A percentile compares a stretch with the other conserved stretches of the same genome.
Evolutionary conservation across 352 stramenopile genomes (phyloP).

Genomic region (Pythium dissimile): DNA sequence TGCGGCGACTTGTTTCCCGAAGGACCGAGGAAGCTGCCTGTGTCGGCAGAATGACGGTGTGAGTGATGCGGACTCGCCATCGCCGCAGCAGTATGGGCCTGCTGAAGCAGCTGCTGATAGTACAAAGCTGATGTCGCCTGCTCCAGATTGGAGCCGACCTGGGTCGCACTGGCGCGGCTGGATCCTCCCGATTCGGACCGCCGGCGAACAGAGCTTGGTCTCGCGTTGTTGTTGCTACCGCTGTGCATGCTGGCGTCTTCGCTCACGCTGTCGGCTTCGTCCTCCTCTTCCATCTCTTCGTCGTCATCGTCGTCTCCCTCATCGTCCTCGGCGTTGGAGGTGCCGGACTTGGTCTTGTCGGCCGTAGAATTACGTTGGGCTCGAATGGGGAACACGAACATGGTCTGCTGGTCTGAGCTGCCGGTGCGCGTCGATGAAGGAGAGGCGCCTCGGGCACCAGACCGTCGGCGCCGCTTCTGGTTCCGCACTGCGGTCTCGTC

Average conservation of each 20-base stretch:
- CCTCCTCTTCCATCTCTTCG: slow-evolving; percentile 18
- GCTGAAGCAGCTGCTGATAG: slow-evolving; percentile 21
- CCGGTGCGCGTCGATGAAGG: background rate
- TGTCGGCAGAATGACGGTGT: background rate
- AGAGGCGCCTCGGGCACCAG: slow-evolving; percentile 18
- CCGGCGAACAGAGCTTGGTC: background rate
- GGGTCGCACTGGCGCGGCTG: background rate
- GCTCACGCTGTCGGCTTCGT: slow-evolving; percentile 12
- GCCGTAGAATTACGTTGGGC: slow-evolving; percentile 1
- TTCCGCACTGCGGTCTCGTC: slow-evolving; percentile 71
- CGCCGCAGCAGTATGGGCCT: slow-evolving; percentile 6
- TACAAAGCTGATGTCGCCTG: slow-evolving; percentile 6
- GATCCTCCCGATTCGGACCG: slow-evolving; percentile 4
- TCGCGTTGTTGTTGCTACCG: background rate
- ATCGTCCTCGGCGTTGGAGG: slow-evolving; percentile 4
- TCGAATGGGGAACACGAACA: slow-evolving; percentile 82
- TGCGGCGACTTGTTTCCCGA: slow-evolving; percentile 1
- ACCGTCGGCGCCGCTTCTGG: slow-evolving; percentile 48
- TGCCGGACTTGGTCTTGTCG: background rate
- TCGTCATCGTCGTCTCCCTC: slow-evolving; percentile 9
- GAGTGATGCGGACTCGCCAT: slow-evolving; percentile 8
- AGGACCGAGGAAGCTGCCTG: background rate
- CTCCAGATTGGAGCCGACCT: background rate
- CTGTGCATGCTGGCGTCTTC: slow-evolving; percentile 11
- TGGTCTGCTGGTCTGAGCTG: slow-evolving; percentile 48